Percentiles rank a stretch among this genome's conserved stretches.
phyloP scores from a whole-genome alignment of 2,329 filamentous ascomycete species.

The Fusarium phyllophilum region DNA sequence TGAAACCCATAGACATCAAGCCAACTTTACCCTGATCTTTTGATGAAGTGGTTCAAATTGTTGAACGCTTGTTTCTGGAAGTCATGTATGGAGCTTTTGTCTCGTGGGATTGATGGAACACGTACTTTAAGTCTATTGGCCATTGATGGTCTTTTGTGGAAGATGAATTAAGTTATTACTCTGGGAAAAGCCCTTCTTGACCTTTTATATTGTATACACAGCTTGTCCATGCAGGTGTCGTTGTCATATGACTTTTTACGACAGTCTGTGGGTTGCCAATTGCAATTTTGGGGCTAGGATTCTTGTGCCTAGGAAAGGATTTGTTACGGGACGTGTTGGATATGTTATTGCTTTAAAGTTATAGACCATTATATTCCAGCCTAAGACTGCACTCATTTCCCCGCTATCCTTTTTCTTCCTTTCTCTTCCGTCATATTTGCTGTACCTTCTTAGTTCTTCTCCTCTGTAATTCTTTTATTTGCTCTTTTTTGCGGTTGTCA shows the following conservation, averaged over 20 bases:
- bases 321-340: too few species aligned
- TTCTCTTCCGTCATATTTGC: too few species aligned
- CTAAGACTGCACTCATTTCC: too few species aligned
- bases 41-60: accelerated
- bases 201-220: accelerated
- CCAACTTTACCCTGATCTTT: background rate
- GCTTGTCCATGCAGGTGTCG: background rate
- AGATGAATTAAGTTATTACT: background rate
- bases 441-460: too few species aligned
- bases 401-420: too few species aligned
- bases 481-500: too few species aligned
- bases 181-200: background rate
- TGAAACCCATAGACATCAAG: background rate
- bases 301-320: too few species aligned
- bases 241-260: background rate
- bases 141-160: accelerated
- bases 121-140: background rate
- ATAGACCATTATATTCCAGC: too few species aligned
- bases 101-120: too few species aligned
- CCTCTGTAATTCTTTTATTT: too few species aligned
- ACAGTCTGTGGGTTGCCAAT: background rate
- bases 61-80: accelerated
- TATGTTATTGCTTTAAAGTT: too few species aligned
- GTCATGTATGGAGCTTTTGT: accelerated
- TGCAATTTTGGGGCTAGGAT: too few species aligned